These are phyloP conservation scores for Odontarrhena argentea DNA, from an alignment of 345 rosid genomes.

Conservation along the genomic window DNA sequence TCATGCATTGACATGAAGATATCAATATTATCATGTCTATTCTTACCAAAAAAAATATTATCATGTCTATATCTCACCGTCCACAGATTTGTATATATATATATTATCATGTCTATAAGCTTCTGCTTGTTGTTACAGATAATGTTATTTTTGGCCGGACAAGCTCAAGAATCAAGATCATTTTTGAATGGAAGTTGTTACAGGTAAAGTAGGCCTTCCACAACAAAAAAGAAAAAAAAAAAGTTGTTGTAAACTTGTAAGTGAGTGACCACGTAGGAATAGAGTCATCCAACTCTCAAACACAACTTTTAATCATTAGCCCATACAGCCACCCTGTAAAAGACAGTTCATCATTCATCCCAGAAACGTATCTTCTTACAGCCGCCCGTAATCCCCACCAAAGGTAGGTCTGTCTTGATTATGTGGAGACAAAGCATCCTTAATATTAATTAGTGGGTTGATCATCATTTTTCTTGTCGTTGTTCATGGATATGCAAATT, in stretches of 20 bases:
- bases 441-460: neutral
- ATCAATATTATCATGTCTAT: slow-evolving; percentile 5
- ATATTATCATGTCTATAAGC: slow-evolving; percentile 1
- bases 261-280: slow-evolving; percentile 30
- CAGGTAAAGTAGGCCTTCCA: no score
- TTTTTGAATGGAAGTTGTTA: slow-evolving; percentile 15
- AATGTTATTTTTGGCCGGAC: slow-evolving; percentile 33
- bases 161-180: neutral
- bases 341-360: slow-evolving; percentile 36
- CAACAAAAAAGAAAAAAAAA: no score
- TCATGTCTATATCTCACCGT: slow-evolving; percentile 26
- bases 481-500: no score
- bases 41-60: no score
- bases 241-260: no score
- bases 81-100: slow-evolving; percentile 18
- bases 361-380: slow-evolving; percentile 22
- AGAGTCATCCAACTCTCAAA: slow-evolving; percentile 31
- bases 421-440: slow-evolving; percentile 5
- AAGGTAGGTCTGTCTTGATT: slow-evolving; percentile 21
- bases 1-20: slow-evolving; percentile 33
- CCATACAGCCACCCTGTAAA: slow-evolving; percentile 20
- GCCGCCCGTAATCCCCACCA: slow-evolving; percentile 26
- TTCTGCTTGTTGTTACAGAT: slow-evolving; percentile 26
- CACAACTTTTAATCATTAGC: slow-evolving; percentile 31
- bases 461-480: no score